Conservation (phyloP, 1,284 basidiomycete species). For the Ceratobasidium sp. region DNA sequence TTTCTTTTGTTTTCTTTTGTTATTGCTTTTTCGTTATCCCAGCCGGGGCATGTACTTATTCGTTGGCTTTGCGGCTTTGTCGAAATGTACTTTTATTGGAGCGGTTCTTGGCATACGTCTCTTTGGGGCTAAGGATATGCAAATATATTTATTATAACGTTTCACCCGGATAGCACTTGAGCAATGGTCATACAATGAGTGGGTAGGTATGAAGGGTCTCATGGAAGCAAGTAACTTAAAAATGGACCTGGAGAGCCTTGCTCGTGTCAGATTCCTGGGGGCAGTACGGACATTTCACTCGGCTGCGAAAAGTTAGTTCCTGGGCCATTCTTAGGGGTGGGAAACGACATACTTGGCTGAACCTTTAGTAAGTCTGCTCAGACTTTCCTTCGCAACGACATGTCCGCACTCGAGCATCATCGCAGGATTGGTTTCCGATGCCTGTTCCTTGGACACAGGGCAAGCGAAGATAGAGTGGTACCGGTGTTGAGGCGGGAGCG, state of each 20-base stretch:
- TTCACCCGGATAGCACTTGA: constrained; percentile 3
- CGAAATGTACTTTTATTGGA: constrained; percentile 29
- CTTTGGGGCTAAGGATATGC: background rate
- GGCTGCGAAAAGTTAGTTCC: constrained; percentile 55
- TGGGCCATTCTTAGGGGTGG: background rate
- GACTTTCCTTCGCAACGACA: constrained; percentile 87
- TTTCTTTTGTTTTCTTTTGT: constrained; percentile 9
- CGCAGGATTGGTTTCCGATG: constrained; percentile 90
- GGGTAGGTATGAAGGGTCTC: background rate
- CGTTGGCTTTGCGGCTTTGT: constrained; percentile 25
- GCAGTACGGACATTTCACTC: constrained; percentile 89
- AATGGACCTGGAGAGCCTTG: constrained; percentile 71
- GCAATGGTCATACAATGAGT: constrained; percentile 18
- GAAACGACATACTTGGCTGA: constrained; percentile 68
- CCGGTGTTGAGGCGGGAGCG: constrained; percentile 79
- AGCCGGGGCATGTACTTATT: constrained; percentile 34
- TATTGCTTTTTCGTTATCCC: constrained; percentile 33
- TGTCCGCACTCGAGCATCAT: constrained; percentile 98
- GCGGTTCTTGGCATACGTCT: constrained; percentile 3
- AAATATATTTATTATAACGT: constrained; percentile 33
- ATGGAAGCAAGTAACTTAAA: constrained; percentile 56
- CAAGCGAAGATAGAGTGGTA: constrained; percentile 98
- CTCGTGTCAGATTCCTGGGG: constrained; percentile 71
- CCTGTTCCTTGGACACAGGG: constrained; percentile 96
- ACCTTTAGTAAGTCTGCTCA: constrained; percentile 84